Conservation (phyloP, 768 basidiomycete genomes). For the Suillus americanus region DNA sequence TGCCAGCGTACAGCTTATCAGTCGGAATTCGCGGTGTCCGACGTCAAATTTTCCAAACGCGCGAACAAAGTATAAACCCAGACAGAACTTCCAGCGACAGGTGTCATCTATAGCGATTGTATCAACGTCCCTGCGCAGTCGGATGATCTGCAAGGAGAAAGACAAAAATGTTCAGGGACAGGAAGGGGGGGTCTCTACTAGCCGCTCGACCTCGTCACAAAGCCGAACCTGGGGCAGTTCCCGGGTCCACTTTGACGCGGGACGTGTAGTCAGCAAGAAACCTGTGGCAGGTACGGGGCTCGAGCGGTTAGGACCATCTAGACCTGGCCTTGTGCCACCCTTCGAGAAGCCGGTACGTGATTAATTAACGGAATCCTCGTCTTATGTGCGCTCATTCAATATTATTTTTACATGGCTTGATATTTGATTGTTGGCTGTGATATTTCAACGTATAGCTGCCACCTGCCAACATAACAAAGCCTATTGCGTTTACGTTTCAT, state of each 20-base stretch:
- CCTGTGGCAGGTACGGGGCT: neutral
- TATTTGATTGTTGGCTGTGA: conserved; percentile 18
- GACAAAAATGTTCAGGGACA: conserved; percentile 12
- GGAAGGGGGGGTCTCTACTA: conserved; percentile 6
- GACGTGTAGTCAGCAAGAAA: conserved; percentile 1
- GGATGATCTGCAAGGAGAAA: conserved; percentile 11
- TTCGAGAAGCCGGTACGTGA: conserved; percentile 33
- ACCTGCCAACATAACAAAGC: conserved; percentile 40
- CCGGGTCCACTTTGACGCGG: conserved; percentile 5
- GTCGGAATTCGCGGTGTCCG: conserved; percentile 7
- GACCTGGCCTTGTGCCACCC: conserved; percentile 24
- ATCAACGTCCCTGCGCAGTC: conserved; percentile 15
- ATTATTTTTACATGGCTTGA: conserved; percentile 12
- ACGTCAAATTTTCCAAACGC: conserved; percentile 21
- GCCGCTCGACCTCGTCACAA: conserved; percentile 1
- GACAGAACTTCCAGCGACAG: conserved; percentile 15
- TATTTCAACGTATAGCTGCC: conserved; percentile 18
- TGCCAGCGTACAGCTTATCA: conserved; percentile 7
- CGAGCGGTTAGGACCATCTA: conserved; percentile 17
- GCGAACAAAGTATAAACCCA: conserved; percentile 31
- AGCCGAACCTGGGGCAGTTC: conserved; percentile 9
- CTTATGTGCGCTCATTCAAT: conserved; percentile 26
- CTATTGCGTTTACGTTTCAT: conserved; percentile 53
- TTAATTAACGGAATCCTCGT: conserved; percentile 21
- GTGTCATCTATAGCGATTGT: conserved; percentile 12